Base-by-base conservation (phyloP, 2,329 filamentous ascomycete species). In the Cladosporium sp. region DNA sequence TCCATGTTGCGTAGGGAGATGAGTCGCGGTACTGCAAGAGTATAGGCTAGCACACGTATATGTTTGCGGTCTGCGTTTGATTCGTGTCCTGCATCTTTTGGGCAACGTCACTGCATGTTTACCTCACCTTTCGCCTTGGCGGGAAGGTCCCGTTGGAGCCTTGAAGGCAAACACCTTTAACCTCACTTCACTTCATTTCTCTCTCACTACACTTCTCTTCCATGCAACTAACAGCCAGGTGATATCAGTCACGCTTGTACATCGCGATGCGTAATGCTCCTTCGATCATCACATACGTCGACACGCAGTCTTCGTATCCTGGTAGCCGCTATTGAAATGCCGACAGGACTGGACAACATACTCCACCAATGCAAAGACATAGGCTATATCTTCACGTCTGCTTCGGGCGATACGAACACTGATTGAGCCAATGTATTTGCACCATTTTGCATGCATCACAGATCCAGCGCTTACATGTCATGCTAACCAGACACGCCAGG, bases 401-500 rank as follows among this genome's bases (percentile, higher is more conserved):
- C n/a, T n/a, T n/a, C 7, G 8, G 7, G 32, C 32, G 32, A 35
- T 7, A 2, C 7, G 6, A n/a, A 5, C 32, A 35, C 12, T 35
- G 4, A 11, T 35, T n/a, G n/a, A n/a, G 13, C n/a, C 32, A 35
- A 15, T 35, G 12, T n/a, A 7, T 35, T 11, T n/a, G 15, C 4
- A 15, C n/a, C 32, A 8, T n/a, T 7, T 35, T n/a, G 32, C 35
- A 18, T 32, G 27, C 36, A 40, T 48, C 45, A 48, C 45, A 33
- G 22, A 5, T 20, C n/a, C 35, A 40, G 45, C 45, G 45, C 45
- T 48, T 48, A 48, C 25, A 16, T 15, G 41, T 43, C 25, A 20
- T 43, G 20, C 27, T 30, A 32, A 25, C n/a, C n/a, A n/a, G n/a
- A n/a, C 25, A 22, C 4, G 9, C 20, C 18, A 36, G 15, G 25